Conservation (phyloP, 345 rosid species). For the Gossypium rotundifolium region DNA sequence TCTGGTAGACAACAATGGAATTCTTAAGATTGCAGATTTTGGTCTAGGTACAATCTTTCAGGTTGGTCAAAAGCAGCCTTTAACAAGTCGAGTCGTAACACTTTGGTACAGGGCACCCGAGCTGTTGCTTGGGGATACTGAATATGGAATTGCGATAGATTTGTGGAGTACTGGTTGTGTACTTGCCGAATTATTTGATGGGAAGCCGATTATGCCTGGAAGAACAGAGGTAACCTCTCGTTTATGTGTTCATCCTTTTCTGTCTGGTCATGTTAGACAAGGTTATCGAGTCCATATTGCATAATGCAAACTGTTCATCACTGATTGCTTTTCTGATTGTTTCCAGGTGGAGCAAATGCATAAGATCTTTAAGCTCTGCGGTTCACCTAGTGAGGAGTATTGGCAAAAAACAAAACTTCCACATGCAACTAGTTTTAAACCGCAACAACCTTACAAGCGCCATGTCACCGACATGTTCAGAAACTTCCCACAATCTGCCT, state of each 20-base stretch:
- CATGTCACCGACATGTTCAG: conserved; percentile 47
- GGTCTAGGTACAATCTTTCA: conserved; percentile 66
- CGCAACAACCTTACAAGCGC: conserved; percentile 61
- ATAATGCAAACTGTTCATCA: background rate
- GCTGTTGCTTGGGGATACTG: conserved; percentile 86
- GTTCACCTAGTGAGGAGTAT: conserved; percentile 74
- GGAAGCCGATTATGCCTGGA: conserved; percentile 94
- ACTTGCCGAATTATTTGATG: conserved; percentile 71
- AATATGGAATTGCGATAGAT: conserved; percentile 79
- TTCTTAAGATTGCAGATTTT: conserved; percentile 88
- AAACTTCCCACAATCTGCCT: conserved; percentile 47
- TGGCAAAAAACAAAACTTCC: conserved; percentile 68
- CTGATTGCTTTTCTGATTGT: background rate
- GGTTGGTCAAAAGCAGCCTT: conserved; percentile 48
- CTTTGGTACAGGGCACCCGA: conserved; percentile 97
- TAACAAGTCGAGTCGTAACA: conserved; percentile 93
- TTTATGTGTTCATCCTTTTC: background rate
- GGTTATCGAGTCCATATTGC: background rate
- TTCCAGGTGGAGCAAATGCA: conserved; percentile 82
- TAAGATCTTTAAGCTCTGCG: conserved; percentile 91
- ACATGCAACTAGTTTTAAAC: conserved; percentile 70
- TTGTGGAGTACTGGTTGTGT: conserved; percentile 95
- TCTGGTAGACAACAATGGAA: conserved; percentile 57
- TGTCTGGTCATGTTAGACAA: background rate
- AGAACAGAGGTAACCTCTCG: conserved; percentile 70